Base-by-base conservation (phyloP, 108 stramenopile species). In the Fragilaria crotonensis region DNA sequence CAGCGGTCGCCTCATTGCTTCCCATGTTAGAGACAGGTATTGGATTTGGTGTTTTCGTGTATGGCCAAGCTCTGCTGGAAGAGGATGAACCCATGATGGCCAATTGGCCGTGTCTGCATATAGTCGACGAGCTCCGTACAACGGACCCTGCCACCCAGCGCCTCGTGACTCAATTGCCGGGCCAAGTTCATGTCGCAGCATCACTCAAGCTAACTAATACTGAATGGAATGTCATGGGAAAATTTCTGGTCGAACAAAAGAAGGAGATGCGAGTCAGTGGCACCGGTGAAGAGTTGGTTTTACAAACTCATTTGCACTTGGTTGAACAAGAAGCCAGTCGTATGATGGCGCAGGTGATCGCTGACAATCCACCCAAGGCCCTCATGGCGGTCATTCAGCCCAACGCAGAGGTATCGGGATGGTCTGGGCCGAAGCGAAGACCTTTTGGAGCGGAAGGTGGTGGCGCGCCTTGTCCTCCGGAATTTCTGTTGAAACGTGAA, bases 401-500 rank as follows among this genome's bases (percentile, higher is more conserved):
- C 0, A 45, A 66, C 33, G 58, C 18, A 19, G 30, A 59, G 14
- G 66, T 75, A 9, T 67, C 69, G 23, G 75, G 72, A 45, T 81
- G 84, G 84, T 61, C 64, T n/a, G 83, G 85, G 22, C 57, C 69
- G 21, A 73, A 79, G 48, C 72, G 84, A 25, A 33, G 76, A 21
- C 78, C 58, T 23, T 71, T 78, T 11, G 74, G 57, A 5, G 83
- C 79, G 45, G 82, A 87, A 48, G 90, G 90, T 25, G 92, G 92
- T 1, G 92, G 92, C 19, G 88, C 88, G 27, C 92, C 92, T 31
- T 93, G 92, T 74, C 92, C 92, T 20, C 68, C 76, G 45, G 84
- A 84, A n/a, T 93, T 93, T 50, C 64, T 85, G 52, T 48, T 84
- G 32, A 66, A 80, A 31, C 65, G 84, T 45, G 81, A 79, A 48